Evolutionary conservation across 225 moss, liverwort and hornwort genomes (phyloP).

Genomic region (Polytrichum formosum): DNA sequence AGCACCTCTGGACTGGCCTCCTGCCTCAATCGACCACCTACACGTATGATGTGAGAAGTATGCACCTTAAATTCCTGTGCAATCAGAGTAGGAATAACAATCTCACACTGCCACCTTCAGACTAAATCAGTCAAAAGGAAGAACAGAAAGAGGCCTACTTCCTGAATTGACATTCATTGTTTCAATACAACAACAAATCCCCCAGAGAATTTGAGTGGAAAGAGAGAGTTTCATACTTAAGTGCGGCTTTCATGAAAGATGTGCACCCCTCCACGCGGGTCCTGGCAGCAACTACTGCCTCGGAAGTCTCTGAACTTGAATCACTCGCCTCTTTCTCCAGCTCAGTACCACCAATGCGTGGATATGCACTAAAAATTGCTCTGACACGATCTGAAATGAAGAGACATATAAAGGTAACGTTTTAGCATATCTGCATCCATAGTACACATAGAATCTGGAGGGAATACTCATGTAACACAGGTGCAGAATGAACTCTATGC

Average conservation of each 20-base stretch:
- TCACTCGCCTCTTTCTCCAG: constrained; percentile 32
- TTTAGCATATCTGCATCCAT: background rate
- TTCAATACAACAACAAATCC: too few species aligned
- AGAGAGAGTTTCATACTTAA: constrained; percentile 50
- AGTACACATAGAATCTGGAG: background rate
- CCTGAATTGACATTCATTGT: too few species aligned
- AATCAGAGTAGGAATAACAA: background rate
- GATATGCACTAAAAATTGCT: constrained; percentile 69
- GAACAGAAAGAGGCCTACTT: too few species aligned
- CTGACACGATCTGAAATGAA: constrained; percentile 63
- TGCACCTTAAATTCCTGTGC: background rate
- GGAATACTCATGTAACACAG: too few species aligned
- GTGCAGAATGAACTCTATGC: too few species aligned
- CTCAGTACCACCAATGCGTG: constrained; percentile 35
- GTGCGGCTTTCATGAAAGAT: constrained; percentile 81
- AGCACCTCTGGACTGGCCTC: constrained; percentile 70
- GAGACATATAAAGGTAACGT: background rate
- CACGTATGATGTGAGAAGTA: background rate
- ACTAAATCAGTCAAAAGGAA: too few species aligned
- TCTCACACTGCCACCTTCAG: background rate
- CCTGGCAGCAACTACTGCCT: constrained; percentile 65
- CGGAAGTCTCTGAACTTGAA: constrained; percentile 43
- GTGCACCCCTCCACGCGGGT: constrained; percentile 91
- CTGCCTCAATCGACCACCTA: constrained; percentile 92
- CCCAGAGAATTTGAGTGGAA: too few species aligned